Evolutionary conservation across 2,329 filamentous ascomycete species (phyloP), one percentile per base, ranked within the genome.

Genomic region (Nigrograna mackinnonii): DNA sequence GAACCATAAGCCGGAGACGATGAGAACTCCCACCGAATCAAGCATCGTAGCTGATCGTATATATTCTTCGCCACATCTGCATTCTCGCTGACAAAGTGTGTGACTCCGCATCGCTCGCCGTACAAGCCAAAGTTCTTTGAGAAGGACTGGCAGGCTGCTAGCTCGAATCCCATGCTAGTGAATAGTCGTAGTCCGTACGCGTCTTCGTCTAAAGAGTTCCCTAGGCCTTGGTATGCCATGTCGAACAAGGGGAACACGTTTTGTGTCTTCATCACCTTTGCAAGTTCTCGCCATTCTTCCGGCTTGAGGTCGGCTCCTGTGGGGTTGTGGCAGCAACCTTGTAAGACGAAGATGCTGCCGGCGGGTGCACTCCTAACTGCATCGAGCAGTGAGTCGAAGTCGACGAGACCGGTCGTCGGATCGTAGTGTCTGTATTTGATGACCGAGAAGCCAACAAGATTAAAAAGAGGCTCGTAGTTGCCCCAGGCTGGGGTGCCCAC

Each of bases 111-210:
- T 11, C 68, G 52, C 49, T 71, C 65, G 1, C 68, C 66, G 35
- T 70, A 70, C 1, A 71, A 37, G 0, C 56, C 68, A 46, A 71
- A 68, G 43, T 69, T 70, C 54, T 71, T 71, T n/a, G 66, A 62
- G 38, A 71, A 70, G 0, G 66, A 68, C 49, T 71, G 68, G 32
- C 59, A 64, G 4, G 65, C 59, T 4, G 67, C 36, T 21, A 67
- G 44, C 41, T 69, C 66, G 17, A 64, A 44, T 3, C 58, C 58
- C 11, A 37, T 36, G n/a, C 43, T 44, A 32, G 44, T 50, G 30
- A 60, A 64, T 40, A 57, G 35, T 1, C 57, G 54, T 3, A 69
- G 50, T 1, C 53, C 52, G 19, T 53, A 64, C 3, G 60, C 60
- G 33, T 70, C 68, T 13, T 68, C 60, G 1, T 66, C 62, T 3